phyloP scores from a whole-genome alignment of 2,329 filamentous ascomycete species.

The Aureobasidium sp. region DNA sequence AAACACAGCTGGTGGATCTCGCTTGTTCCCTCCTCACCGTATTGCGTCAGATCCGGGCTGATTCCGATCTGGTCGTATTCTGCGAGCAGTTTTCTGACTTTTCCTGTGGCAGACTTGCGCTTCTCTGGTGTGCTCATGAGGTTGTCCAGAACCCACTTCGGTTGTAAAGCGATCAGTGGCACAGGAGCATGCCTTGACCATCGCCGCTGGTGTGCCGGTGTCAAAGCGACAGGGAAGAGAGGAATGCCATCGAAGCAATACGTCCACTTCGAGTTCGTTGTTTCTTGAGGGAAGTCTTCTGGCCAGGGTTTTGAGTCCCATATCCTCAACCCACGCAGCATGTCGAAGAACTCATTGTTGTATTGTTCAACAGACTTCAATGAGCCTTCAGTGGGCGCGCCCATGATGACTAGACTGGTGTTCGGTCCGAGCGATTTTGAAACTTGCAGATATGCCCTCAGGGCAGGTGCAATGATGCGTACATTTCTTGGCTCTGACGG shows the following conservation, averaged over 20 bases:
- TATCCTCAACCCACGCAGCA: constrained; percentile 20
- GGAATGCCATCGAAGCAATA: constrained; percentile 21
- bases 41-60: constrained; percentile 20
- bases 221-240: constrained; percentile 21
- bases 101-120: constrained; percentile 19
- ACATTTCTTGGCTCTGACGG: constrained; percentile 21
- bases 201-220: constrained; percentile 20
- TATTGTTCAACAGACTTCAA: constrained; percentile 20
- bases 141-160: constrained; percentile 22
- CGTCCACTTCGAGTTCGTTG: constrained; percentile 19
- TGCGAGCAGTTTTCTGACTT: constrained; percentile 20
- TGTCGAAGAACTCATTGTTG: constrained; percentile 21
- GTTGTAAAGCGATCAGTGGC: constrained; percentile 20
- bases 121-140: constrained; percentile 20
- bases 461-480: constrained; percentile 19
- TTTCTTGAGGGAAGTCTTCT: constrained; percentile 20
- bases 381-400: constrained; percentile 20
- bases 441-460: constrained; percentile 19
- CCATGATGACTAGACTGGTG: constrained; percentile 22
- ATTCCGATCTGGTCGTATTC: constrained; percentile 21
- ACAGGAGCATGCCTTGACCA: constrained; percentile 21
- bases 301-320: constrained; percentile 21
- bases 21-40: constrained; percentile 19
- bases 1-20: constrained; percentile 21
- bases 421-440: constrained; percentile 20